These are phyloP conservation scores for Lachancea lanzarotensis DNA, from an alignment of 805 yeast genomes.

Conservation along the genomic window DNA sequence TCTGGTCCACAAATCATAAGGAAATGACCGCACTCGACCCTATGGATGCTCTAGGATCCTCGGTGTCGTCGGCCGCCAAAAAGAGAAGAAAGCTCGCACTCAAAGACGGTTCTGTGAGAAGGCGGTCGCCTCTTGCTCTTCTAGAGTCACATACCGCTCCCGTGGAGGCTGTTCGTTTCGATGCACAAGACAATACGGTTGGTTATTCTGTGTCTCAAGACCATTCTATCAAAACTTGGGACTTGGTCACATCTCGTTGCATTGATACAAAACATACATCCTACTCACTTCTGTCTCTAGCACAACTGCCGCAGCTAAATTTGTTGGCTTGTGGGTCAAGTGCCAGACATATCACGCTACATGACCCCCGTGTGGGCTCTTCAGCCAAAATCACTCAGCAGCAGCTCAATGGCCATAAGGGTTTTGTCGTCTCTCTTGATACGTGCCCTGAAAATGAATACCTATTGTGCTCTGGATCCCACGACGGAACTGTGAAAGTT, in stretches of 20 bases:
- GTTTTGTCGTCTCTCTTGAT: constrained; percentile 77
- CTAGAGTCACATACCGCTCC: constrained; percentile 81
- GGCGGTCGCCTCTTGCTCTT: constrained; percentile 74
- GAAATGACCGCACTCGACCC: constrained; percentile 67
- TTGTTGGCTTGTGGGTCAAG: constrained; percentile 90
- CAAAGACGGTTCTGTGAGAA: constrained; percentile 65
- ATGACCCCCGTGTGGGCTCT: constrained; percentile 73
- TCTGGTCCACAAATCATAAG: constrained; percentile 85
- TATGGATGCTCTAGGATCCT: constrained; percentile 38
- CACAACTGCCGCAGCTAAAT: constrained; percentile 58
- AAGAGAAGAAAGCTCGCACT: constrained; percentile 81
- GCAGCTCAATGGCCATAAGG: constrained; percentile 83
- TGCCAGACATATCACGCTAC: constrained; percentile 92
- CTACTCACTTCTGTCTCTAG: constrained; percentile 71
- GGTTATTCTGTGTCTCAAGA: constrained; percentile 94
- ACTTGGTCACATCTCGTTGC: constrained; percentile 75
- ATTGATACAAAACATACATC: constrained; percentile 86
- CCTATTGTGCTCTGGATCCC: constrained; percentile 86
- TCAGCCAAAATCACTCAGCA: constrained; percentile 56
- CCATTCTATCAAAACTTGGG: constrained; percentile 95
- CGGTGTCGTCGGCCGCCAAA: constrained; percentile 68
- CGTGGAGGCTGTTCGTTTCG: constrained; percentile 79
- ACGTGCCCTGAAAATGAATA: constrained; percentile 72
- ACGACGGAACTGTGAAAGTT: constrained; percentile 89
- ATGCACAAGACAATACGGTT: constrained; percentile 63